These are phyloP conservation scores for Wolfiporia cocos DNA, from an alignment of 1,284 basidiomycete genomes.

Conservation along the genomic window DNA sequence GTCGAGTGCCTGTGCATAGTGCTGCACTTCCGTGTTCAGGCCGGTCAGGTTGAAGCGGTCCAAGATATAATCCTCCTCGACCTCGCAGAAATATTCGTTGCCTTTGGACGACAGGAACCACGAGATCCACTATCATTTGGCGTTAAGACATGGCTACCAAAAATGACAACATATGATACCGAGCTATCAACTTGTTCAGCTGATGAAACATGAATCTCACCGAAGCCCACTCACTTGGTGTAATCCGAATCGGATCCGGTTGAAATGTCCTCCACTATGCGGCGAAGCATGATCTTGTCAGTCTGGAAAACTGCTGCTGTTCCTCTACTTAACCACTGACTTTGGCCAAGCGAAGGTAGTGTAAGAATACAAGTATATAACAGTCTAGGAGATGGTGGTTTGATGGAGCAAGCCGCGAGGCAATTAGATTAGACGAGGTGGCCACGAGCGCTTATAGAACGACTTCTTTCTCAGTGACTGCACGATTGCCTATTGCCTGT, in stretches of 20 bases:
- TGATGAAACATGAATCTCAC: constrained; percentile 6
- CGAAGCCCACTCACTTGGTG: constrained; percentile 57
- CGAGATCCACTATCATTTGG: constrained; percentile 76
- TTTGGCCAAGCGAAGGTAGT: too few relatives aligned
- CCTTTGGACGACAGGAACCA: constrained; percentile 98
- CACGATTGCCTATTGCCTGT: too few relatives aligned
- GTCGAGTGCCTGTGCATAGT: constrained; percentile 92
- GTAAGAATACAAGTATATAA: too few relatives aligned
- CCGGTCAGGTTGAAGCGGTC: constrained; percentile 99
- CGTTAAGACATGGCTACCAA: too few relatives aligned
- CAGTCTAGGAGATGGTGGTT: too few relatives aligned
- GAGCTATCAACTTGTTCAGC: constrained; percentile 23
- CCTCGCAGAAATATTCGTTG: constrained; percentile 98
- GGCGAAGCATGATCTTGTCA: constrained; percentile 7
- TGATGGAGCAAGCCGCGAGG: too few relatives aligned
- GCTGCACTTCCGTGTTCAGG: constrained; percentile 92
- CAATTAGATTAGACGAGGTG: too few relatives aligned
- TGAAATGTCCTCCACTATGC: constrained; percentile 76
- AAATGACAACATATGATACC: too few relatives aligned
- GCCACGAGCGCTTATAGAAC: too few relatives aligned
- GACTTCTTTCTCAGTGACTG: too few relatives aligned
- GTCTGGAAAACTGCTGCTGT: constrained; percentile 1
- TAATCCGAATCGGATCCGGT: constrained; percentile 87
- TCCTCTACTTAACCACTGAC: constrained; percentile 9
- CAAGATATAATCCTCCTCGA: constrained; percentile 98